Percentiles rank a stretch among this genome's conserved stretches.
Conservation (phyloP, 2,329 filamentous ascomycete genomes). For the Diaporthe australafricana region DNA sequence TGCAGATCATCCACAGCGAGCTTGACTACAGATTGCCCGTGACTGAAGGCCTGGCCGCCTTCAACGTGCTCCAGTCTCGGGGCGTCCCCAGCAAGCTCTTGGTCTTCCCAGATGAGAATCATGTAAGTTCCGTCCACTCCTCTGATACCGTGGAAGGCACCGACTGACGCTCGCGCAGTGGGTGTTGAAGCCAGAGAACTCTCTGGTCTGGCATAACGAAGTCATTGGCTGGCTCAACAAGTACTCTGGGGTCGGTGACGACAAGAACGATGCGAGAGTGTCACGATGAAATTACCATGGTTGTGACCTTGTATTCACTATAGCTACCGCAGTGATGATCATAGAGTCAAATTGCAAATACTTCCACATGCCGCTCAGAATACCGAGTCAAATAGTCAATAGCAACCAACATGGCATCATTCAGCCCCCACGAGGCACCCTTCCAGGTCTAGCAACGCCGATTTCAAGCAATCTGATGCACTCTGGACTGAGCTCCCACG, state of each 20-base stretch:
- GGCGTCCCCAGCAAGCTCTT: constrained; percentile 77
- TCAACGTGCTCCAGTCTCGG: constrained; percentile 77
- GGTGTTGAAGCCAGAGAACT: constrained; percentile 77
- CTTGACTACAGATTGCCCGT: constrained; percentile 70
- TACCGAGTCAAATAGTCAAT: neutral
- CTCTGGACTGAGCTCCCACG: neutral
- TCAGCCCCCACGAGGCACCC: neutral
- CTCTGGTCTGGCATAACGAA: constrained; percentile 74
- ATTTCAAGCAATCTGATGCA: neutral
- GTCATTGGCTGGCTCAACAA: constrained; percentile 77
- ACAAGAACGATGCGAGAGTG: neutral
- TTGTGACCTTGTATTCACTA: neutral
- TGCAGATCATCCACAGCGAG: constrained; percentile 74
- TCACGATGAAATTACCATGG: neutral
- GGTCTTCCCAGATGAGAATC: constrained; percentile 79
- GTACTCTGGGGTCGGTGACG: constrained; percentile 48
- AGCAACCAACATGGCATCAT: neutral
- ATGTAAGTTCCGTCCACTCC: constrained; percentile 46
- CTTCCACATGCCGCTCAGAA: neutral
- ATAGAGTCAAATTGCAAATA: constrained; percentile 17
- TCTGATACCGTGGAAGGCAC: too few relatives aligned
- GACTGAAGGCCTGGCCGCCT: constrained; percentile 72
- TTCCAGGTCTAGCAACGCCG: neutral
- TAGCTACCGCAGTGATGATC: neutral
- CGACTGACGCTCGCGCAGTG: constrained; percentile 49